These are phyloP conservation scores for Xylariaceae sp. DNA, from an alignment of 2,329 filamentous ascomycete species.

Conservation along the genomic window DNA sequence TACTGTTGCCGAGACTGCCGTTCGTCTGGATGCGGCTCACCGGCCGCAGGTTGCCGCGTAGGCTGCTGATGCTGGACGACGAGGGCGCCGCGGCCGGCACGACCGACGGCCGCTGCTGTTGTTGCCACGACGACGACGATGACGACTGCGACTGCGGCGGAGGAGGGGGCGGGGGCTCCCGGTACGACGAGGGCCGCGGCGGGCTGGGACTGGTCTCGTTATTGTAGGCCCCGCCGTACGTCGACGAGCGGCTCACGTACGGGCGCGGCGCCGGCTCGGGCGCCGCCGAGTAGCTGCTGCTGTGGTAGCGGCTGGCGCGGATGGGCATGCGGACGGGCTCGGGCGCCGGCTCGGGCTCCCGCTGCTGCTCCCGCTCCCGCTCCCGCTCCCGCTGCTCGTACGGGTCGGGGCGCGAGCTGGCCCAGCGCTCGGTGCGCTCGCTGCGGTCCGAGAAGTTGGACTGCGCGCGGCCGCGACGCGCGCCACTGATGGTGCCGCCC, in stretches of 20 bases:
- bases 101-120: conserved; percentile 17
- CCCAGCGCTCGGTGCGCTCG: conserved; percentile 27
- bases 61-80: conserved; percentile 27
- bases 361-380: conserved; percentile 22
- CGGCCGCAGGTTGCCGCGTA: conserved; percentile 38
- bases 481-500: not conserved
- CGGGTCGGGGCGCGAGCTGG: conserved; percentile 43
- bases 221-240: conserved; percentile 12
- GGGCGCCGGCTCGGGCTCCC: conserved; percentile 29
- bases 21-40: conserved; percentile 36
- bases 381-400: conserved; percentile 32
- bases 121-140: too few relatives aligned
- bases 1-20: conserved; percentile 10
- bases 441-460: conserved; percentile 15
- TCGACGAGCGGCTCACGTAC: conserved; percentile 19
- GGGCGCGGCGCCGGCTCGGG: conserved; percentile 20
- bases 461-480: conserved; percentile 2
- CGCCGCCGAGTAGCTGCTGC: conserved; percentile 17
- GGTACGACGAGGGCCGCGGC: conserved; percentile 14
- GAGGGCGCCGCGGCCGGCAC: conserved; percentile 12
- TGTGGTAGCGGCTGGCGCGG: conserved; percentile 28
- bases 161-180: conserved; percentile 21
- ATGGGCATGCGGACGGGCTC: conserved; percentile 37
- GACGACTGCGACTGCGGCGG: conserved; percentile 13
- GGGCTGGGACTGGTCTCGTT: not conserved